phyloP scores from a whole-genome alignment of 2,329 filamentous ascomycete genomes.

The Alternaria incomplexa region DNA sequence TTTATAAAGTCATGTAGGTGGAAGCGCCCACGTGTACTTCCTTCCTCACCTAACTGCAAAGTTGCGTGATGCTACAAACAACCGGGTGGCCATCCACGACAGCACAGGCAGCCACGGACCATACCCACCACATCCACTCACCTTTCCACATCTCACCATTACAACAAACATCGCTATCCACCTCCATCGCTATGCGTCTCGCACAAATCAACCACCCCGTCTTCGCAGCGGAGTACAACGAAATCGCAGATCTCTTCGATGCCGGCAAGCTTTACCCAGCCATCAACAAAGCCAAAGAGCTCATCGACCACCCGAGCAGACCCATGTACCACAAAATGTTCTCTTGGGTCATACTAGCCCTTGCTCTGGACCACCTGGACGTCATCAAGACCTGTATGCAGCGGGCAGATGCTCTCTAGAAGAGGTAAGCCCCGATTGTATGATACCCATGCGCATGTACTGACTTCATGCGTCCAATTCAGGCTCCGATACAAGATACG shows the following conservation, averaged over 20 bases:
- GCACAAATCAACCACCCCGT: too few relatives aligned
- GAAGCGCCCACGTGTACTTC: background rate
- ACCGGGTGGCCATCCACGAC: fast-evolving
- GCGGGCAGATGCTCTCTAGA: background rate
- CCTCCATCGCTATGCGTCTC: background rate
- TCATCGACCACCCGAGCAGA: background rate
- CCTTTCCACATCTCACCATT: background rate
- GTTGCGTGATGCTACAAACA: background rate
- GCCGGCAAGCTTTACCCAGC: background rate
- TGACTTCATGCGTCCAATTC: background rate
- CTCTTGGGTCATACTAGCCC: background rate
- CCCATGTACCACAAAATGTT: background rate
- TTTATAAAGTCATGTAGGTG: background rate
- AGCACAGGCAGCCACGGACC: background rate
- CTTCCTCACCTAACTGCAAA: background rate
- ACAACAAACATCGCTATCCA: background rate
- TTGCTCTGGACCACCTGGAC: background rate
- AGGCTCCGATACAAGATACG: background rate
- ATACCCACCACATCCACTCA: background rate
- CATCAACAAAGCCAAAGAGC: background rate
- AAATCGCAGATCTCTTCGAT: background rate
- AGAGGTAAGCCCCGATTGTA: background rate
- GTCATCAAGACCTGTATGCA: background rate
- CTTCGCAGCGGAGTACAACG: background rate
- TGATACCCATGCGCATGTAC: too few relatives aligned